Percentiles rank a stretch among this genome's conserved stretches.
Conservation (phyloP, 1,139 yeast genomes). For the Debaryomyces robertsiae region DNA sequence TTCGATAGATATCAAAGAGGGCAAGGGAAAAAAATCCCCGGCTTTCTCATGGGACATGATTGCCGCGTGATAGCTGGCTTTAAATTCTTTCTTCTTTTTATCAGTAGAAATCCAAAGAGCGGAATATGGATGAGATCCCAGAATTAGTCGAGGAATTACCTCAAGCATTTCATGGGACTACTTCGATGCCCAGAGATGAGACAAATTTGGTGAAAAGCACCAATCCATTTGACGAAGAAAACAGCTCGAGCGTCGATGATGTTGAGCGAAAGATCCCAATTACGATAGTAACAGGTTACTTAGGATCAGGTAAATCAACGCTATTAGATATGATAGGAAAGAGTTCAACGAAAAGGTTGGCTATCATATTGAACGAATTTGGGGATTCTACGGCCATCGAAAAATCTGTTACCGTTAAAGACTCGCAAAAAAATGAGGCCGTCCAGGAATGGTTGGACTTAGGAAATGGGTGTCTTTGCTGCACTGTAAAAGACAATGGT, state of each 20-base stretch:
- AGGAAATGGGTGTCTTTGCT: conserved; percentile 95
- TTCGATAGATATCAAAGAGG: too few relatives aligned
- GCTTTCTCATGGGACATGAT: too few relatives aligned
- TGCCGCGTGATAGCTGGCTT: too few relatives aligned
- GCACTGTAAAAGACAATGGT: conserved; percentile 93
- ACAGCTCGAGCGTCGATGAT: conserved; percentile 7
- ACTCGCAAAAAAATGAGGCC: conserved; percentile 49
- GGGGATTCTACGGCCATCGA: conserved; percentile 91
- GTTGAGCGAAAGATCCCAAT: conserved; percentile 69
- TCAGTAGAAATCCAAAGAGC: background rate
- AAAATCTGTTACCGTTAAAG: conserved; percentile 77
- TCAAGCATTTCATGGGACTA: conserved; percentile 1
- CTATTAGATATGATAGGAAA: conserved; percentile 72
- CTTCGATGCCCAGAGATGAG: background rate
- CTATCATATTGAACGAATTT: conserved; percentile 89
- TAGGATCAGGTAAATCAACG: conserved; percentile 95
- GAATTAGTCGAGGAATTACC: conserved; percentile 45
- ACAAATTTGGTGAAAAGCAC: background rate
- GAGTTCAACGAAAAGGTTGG: conserved; percentile 70
- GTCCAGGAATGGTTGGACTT: conserved; percentile 95
- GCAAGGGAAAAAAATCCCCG: too few relatives aligned
- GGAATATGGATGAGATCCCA: conserved; percentile 51
- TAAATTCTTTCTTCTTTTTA: too few relatives aligned
- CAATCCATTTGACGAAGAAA: background rate
- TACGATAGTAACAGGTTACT: conserved; percentile 89